phyloP scores from a whole-genome alignment of 176 grass and related monocot genomes.

The Miscanthus lutarioriparius region DNA sequence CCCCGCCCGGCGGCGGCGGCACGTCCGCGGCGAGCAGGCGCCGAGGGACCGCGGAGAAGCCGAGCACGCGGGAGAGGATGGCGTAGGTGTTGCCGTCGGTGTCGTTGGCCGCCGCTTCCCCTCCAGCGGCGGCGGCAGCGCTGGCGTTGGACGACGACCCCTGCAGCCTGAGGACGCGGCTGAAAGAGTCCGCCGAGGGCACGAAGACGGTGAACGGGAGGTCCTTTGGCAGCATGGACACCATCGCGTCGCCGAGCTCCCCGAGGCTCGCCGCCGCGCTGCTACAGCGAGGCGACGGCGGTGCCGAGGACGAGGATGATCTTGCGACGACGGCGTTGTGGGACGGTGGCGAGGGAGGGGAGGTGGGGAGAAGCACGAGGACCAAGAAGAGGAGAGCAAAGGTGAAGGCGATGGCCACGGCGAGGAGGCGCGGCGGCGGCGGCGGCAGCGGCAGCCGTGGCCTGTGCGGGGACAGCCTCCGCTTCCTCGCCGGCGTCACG shows the following conservation, averaged over 20 bases:
- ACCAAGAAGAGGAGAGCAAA: constrained; percentile 9
- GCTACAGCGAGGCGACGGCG: background rate
- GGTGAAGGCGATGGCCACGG: background rate
- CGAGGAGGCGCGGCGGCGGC: background rate
- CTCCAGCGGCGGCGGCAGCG: background rate
- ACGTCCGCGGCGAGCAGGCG: constrained; percentile 45
- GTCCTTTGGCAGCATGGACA: constrained; percentile 73
- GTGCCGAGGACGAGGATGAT: background rate
- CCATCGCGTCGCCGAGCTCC: constrained; percentile 76
- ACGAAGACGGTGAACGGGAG: constrained; percentile 81
- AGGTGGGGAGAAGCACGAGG: constrained; percentile 26
- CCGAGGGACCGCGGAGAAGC: constrained; percentile 69
- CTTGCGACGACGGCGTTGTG: background rate
- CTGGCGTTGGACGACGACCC: background rate
- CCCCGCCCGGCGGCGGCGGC: constrained; percentile 12
- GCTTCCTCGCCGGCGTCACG: background rate
- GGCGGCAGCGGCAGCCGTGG: background rate
- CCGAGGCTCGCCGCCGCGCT: constrained; percentile 20
- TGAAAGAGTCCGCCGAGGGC: constrained; percentile 55
- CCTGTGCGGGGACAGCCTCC: background rate
- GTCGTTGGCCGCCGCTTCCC: background rate
- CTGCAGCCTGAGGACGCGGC: constrained; percentile 41
- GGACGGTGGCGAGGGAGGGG: background rate
- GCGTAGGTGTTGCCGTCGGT: constrained; percentile 47
- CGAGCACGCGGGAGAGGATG: constrained; percentile 72